These are phyloP conservation scores for Tetrahymena malaccensis DNA, from an alignment of 73 alveolate genomes.

Conservation along the genomic window DNA sequence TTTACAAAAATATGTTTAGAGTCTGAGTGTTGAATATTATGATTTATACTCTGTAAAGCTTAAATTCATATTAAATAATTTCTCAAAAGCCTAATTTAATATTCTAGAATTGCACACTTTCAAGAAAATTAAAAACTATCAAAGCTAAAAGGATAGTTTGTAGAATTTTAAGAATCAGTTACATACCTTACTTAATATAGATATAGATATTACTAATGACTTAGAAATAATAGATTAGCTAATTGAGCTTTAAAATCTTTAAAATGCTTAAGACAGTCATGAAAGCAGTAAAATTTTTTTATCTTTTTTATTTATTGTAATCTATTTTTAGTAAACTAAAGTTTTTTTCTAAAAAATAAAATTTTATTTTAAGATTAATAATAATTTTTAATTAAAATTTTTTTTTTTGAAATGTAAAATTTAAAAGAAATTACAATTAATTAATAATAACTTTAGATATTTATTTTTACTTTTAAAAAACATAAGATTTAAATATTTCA, in stretches of 20 bases:
- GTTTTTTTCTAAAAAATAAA: no score
- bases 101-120: neutral
- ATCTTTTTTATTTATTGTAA: no score
- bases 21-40: neutral
- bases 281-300: neutral
- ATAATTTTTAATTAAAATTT: no score
- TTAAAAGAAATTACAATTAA: no score
- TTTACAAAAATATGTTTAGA: neutral
- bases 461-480: no score
- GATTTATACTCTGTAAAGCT: neutral
- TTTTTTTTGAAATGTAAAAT: no score
- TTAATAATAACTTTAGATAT: no score
- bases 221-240: neutral
- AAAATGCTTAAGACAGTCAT: neutral
- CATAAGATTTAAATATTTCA: neutral
- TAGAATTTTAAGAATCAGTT: neutral
- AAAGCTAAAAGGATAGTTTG: neutral
- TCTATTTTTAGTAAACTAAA: no score
- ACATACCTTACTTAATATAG: neutral
- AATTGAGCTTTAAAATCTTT: neutral
- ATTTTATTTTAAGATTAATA: no score
- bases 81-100: neutral
- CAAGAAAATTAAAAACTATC: neutral
- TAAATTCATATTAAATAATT: neutral
- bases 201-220: neutral